Evolutionary conservation across 306 rosid genomes (phyloP).

Genomic region (Pterocarpus santalinus): DNA sequence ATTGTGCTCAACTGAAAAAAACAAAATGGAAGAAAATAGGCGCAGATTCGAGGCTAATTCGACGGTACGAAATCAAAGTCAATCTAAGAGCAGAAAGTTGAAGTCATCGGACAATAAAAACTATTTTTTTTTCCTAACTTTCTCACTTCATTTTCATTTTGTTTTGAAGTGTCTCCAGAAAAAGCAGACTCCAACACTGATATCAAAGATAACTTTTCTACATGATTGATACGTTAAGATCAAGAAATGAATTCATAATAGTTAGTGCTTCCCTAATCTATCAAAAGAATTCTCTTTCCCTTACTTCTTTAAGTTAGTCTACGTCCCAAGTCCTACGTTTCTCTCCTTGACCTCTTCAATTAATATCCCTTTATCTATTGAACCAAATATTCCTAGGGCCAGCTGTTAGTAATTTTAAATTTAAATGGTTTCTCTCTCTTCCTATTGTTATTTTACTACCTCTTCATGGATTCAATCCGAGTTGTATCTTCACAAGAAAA

Average conservation of each 20-base stretch:
- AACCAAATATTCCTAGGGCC: background rate
- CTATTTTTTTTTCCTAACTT: background rate
- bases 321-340: background rate
- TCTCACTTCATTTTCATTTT: background rate
- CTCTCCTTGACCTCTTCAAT: background rate
- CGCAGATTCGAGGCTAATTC: background rate
- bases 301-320: background rate
- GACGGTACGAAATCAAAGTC: slow-evolving; percentile 14
- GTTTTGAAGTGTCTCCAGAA: background rate
- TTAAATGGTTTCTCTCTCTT: too few relatives aligned
- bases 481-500: too few relatives aligned
- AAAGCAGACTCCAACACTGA: slow-evolving; percentile 7
- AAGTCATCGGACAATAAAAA: background rate
- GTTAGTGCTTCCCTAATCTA: slow-evolving; percentile 28
- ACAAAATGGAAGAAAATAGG: background rate
- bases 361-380: background rate
- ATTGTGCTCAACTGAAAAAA: background rate
- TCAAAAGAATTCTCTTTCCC: slow-evolving; percentile 5
- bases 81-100: background rate
- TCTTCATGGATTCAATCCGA: too few relatives aligned
- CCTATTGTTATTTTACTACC: too few relatives aligned
- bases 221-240: background rate
- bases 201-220: background rate
- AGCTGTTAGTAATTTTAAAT: background rate
- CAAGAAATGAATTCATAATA: slow-evolving; percentile 28